Base-by-base conservation (phyloP, 140 eudicot genomes). In the Erigeron philadelphicus region DNA sequence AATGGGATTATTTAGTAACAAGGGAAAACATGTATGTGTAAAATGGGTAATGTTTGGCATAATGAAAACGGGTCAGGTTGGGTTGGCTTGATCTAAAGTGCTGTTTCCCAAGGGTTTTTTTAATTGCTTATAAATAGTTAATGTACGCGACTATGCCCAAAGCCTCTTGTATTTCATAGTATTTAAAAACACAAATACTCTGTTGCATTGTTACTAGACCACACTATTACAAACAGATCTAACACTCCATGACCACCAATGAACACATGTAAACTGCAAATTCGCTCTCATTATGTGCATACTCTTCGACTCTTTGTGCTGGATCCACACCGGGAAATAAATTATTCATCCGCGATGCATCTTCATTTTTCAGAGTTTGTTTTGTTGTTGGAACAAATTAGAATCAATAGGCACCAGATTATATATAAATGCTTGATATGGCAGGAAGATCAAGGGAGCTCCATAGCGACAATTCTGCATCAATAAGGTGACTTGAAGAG, bases 401-500 rank as follows among this genome's bases (percentile, higher is more conserved):
- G 9, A 9, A 16, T 8, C 19, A 54, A 54, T 50, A 50, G 4
- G 57, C 57, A 50, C 16, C 61, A 11, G 45, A 62, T 40, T 41
- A 50, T 17, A 47, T 59, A 63, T 17, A 17, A 41, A 63, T 16
- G 4, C 42, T 23, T 65, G 1, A 54, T 19, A 8, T 45, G 49
- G 79, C 72, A 50, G 76, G 86, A 62, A 85, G 88, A 78, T 85
- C 88, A 61, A 85, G 79, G 6, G 85, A 83, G 81, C 71, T 80
- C 86, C 91, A 83, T 4, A 82, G 42, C 47, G 56, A 75, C 13
- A 78, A 55, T 46, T 82, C 91, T 17, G 71, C 78, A 23, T 84
- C 86, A 21, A 54, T 13, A 70, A 57, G 56, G 49, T 63, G 64
- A 18, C 46, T 19, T 0, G 35, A 71, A 54, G 75, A 54, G 0